Base-by-base conservation (phyloP, 73 alveolate genomes). In the Symbiodinium natans region DNA sequence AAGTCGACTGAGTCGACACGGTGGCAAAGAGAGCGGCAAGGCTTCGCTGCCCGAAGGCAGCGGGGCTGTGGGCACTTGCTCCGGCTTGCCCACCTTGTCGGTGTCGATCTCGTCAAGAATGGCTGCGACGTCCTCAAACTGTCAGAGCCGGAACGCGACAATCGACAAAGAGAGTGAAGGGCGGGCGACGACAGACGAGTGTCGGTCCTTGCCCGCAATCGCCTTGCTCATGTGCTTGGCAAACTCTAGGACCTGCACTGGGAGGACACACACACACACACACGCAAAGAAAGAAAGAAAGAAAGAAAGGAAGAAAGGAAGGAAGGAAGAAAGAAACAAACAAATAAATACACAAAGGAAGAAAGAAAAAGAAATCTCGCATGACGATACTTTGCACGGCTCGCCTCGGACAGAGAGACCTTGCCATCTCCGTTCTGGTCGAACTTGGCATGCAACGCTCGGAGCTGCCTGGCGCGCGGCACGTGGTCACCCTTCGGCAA, bases 401-500 rank as follows among this genome's bases (percentile, higher is more conserved):
- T n/a, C n/a, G 13, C 97, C 84, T 90, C 97, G n/a, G 89, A 27
- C 39, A 90, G 88, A 34, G 97, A 90, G 39, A 90, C 97, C 52
- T 90, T 90, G 89, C 97, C 97, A 90, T 90, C 97, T 19, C 97
- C 97, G 80, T 90, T 90, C 80, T 68, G 75, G 97, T 90, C 97
- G 83, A 90, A 90, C 88, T 90, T 90, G 89, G 87, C 88, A 36
- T 90, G 97, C 48, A 90, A 34, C 33, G 97, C 97, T 3, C 97
- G 41, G 39, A 90, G 42, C 89, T 90, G 97, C 97, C 75, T 83
- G 31, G 87, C 86, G 11, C 29, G 33, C 71, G 31, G n/a, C n/a
- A n/a, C n/a, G n/a, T n/a, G n/a, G n/a, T n/a, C n/a, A n/a, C n/a
- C n/a, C n/a, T n/a, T n/a, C n/a, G n/a, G n/a, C n/a, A n/a, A n/a